Evolutionary conservation across 768 basidiomycete genomes (phyloP).

Genomic region (Paxillus involutus): DNA sequence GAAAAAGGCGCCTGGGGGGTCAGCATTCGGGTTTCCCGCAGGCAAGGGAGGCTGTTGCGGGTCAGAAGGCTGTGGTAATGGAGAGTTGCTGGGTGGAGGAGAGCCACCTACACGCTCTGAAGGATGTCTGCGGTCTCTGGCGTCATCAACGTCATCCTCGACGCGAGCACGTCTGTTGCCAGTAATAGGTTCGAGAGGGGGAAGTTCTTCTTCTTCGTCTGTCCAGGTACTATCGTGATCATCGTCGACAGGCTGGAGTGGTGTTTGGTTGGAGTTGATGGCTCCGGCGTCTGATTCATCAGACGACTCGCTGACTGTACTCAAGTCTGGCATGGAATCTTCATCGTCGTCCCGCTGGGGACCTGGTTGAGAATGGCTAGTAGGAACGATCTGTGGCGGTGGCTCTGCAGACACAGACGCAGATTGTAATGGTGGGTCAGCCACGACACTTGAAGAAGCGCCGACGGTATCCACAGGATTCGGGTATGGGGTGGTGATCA

Average conservation of each 20-base stretch:
- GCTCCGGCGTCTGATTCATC: slow-evolving; percentile 34
- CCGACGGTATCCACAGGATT: slow-evolving; percentile 1
- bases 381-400: not conserved
- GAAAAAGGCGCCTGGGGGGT: slow-evolving; percentile 17
- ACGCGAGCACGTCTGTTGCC: slow-evolving; percentile 53
- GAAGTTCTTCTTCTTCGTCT: slow-evolving; percentile 31
- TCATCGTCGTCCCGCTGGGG: slow-evolving; percentile 29
- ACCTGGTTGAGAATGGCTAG: not conserved
- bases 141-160: slow-evolving; percentile 61
- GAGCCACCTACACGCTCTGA: slow-evolving; percentile 50
- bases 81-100: slow-evolving; percentile 17
- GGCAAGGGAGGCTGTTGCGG: slow-evolving; percentile 18
- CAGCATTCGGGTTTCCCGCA: slow-evolving; percentile 1
- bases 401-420: slow-evolving; percentile 5
- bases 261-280: slow-evolving; percentile 31
- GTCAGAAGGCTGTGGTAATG: slow-evolving; percentile 21
- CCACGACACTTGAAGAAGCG: slow-evolving; percentile 1
- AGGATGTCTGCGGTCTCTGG: slow-evolving; percentile 63
- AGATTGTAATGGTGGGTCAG: slow-evolving; percentile 2
- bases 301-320: slow-evolving; percentile 38
- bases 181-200: slow-evolving; percentile 30
- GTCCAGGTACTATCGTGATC: slow-evolving; percentile 29
- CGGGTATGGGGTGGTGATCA: not conserved
- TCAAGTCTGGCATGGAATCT: slow-evolving; percentile 43
- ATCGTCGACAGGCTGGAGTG: slow-evolving; percentile 27